phyloP scores from a whole-genome alignment of 148 eudicot genomes.

The Rhododendron williamsianum region DNA sequence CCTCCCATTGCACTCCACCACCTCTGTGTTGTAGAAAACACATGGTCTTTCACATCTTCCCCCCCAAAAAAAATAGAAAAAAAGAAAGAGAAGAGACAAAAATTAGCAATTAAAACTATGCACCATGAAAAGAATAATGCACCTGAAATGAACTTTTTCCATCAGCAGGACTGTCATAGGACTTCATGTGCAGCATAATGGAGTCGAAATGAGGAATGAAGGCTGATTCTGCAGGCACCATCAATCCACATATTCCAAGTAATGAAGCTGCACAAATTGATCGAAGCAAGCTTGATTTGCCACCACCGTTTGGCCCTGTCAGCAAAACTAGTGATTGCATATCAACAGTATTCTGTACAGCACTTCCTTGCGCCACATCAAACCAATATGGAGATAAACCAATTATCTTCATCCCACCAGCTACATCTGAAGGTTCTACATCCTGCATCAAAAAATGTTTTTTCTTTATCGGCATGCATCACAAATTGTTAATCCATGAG shows the following conservation, averaged over 20 bases:
- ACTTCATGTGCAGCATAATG: slow-evolving; percentile 89
- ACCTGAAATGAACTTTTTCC: slow-evolving; percentile 99
- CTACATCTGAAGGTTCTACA: slow-evolving; percentile 20
- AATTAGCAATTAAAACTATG: not conserved
- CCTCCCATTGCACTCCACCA: not conserved
- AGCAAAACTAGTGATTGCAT: slow-evolving; percentile 87
- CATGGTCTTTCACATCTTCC: too few relatives aligned
- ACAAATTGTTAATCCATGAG: not conserved
- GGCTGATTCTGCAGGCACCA: slow-evolving; percentile 97
- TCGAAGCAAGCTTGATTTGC: slow-evolving; percentile 91
- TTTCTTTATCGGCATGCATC: not conserved
- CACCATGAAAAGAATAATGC: slow-evolving; percentile 2
- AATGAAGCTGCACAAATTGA: slow-evolving; percentile 92
- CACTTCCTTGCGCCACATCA: slow-evolving; percentile 76
- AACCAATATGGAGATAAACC: slow-evolving; percentile 95
- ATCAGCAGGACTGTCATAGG: slow-evolving; percentile 98
- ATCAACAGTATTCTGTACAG: slow-evolving; percentile 63
- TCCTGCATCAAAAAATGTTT: slow-evolving; percentile 33
- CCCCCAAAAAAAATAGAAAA: not conserved
- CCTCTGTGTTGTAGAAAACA: not conserved
- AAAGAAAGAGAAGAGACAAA: not conserved
- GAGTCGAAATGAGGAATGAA: slow-evolving; percentile 88
- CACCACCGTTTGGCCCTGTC: slow-evolving; percentile 98
- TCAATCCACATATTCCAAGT: slow-evolving; percentile 91
- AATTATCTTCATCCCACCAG: slow-evolving; percentile 55